Evolutionary conservation across 257 asterid genomes (phyloP).

Genomic region (Mitragyna speciosa): DNA sequence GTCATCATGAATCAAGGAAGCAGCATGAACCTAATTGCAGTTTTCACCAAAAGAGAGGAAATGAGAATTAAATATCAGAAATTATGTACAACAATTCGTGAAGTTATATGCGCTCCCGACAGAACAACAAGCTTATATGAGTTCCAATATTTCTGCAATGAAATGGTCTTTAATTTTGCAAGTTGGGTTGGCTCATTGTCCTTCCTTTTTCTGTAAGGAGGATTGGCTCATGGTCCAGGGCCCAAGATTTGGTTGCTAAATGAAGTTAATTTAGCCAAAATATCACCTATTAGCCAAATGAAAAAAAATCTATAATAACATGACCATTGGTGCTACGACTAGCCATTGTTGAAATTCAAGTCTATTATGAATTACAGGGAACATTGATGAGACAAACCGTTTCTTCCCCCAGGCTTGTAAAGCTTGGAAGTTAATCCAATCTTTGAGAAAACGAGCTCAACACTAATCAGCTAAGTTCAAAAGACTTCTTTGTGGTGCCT

Average conservation of each 20-base stretch:
- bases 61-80: slow-evolving; percentile 1
- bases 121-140: neutral
- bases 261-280: neutral
- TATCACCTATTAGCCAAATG: neutral
- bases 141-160: too few species aligned
- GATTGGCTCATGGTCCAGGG: neutral
- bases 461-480: neutral
- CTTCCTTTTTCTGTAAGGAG: neutral
- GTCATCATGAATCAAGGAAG: slow-evolving; percentile 90
- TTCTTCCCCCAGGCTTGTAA: neutral
- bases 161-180: neutral
- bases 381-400: neutral
- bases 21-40: slow-evolving; percentile 77
- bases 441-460: neutral
- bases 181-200: neutral
- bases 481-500: neutral
- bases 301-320: neutral
- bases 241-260: neutral
- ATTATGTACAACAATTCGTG: neutral
- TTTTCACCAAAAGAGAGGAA: neutral
- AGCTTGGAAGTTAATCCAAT: neutral
- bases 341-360: neutral
- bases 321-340: neutral
- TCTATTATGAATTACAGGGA: neutral
- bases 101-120: neutral